phyloP scores from a whole-genome alignment of 306 rosid species.

The Canavalia ensiformis region DNA sequence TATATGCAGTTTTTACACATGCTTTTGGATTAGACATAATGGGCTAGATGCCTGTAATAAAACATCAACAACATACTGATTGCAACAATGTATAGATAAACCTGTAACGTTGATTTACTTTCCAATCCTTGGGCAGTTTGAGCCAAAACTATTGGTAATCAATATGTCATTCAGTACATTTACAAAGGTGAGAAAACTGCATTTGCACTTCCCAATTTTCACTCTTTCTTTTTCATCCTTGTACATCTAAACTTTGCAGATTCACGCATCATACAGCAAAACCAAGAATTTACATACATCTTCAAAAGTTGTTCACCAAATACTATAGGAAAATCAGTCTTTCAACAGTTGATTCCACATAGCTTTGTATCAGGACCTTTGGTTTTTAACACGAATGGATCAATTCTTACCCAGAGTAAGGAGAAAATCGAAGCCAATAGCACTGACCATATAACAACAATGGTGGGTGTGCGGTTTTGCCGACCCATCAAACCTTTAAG shows the following conservation, averaged over 20 bases:
- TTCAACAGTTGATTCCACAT: constrained; percentile 93
- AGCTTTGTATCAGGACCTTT: constrained; percentile 87
- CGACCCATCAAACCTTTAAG: constrained; percentile 97
- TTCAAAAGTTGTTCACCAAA: constrained; percentile 56
- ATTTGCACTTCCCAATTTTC: constrained; percentile 60
- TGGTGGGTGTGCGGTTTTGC: constrained; percentile 97
- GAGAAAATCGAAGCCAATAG: constrained; percentile 96
- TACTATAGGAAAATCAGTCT: constrained; percentile 43
- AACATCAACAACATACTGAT: constrained; percentile 21
- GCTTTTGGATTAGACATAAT: constrained; percentile 24
- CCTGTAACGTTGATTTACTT: constrained; percentile 44
- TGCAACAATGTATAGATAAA: constrained; percentile 39
- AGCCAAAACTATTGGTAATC: constrained; percentile 47
- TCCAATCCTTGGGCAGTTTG: constrained; percentile 42
- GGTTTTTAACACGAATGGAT: constrained; percentile 86
- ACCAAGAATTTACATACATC: constrained; percentile 61
- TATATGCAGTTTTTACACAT: constrained; percentile 1
- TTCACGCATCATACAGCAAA: constrained; percentile 52
- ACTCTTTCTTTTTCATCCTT: constrained; percentile 57
- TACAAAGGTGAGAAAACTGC: constrained; percentile 65
- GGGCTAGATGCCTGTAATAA: constrained; percentile 27
- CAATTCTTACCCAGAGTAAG: constrained; percentile 95
- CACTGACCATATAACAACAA: constrained; percentile 95
- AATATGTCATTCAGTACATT: constrained; percentile 55
- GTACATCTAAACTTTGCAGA: constrained; percentile 48